Evolutionary conservation across 768 basidiomycete species (phyloP).

Genomic region (Lentinula raphanica): DNA sequence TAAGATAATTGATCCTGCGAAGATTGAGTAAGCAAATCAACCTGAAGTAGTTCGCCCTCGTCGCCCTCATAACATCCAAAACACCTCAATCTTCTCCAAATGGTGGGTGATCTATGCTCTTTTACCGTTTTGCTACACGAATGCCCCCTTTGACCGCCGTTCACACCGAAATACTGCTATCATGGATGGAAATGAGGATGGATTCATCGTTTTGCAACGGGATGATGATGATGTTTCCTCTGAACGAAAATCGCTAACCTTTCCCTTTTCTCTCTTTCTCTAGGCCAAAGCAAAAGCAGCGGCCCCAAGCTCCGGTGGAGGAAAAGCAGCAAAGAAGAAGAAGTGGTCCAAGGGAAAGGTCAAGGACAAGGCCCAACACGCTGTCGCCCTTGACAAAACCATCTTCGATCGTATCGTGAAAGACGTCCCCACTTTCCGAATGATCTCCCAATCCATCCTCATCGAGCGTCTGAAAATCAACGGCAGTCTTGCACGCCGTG

Average conservation of each 20-base stretch:
- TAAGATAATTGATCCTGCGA: not conserved
- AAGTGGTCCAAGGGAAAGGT: slow-evolving; percentile 99
- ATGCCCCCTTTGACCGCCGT: not conserved
- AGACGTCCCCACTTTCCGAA: slow-evolving; percentile 98
- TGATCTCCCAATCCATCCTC: slow-evolving; percentile 96
- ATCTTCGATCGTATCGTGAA: slow-evolving; percentile 93
- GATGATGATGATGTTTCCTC: slow-evolving; percentile 29
- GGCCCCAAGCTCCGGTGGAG: slow-evolving; percentile 59
- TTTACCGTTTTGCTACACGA: not conserved
- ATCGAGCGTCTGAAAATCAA: slow-evolving; percentile 98
- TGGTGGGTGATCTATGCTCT: not conserved
- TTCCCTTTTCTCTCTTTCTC: slow-evolving; percentile 12
- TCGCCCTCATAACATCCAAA: not conserved
- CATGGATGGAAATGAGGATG: slow-evolving; percentile 19
- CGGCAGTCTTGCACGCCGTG: slow-evolving; percentile 87
- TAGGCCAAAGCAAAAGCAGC: slow-evolving; percentile 79
- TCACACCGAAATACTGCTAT: not conserved
- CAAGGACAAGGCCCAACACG: slow-evolving; percentile 99
- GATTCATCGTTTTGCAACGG: slow-evolving; percentile 30
- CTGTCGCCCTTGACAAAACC: slow-evolving; percentile 90
- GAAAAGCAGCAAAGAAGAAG: slow-evolving; percentile 98
- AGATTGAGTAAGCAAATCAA: not conserved
- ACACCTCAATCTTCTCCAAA: not conserved
- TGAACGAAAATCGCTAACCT: slow-evolving; percentile 15
- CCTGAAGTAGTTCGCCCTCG: not conserved